These are phyloP conservation scores for Trichoderma afroharzianum DNA, from an alignment of 2,329 filamentous ascomycete genomes.

Conservation along the genomic window DNA sequence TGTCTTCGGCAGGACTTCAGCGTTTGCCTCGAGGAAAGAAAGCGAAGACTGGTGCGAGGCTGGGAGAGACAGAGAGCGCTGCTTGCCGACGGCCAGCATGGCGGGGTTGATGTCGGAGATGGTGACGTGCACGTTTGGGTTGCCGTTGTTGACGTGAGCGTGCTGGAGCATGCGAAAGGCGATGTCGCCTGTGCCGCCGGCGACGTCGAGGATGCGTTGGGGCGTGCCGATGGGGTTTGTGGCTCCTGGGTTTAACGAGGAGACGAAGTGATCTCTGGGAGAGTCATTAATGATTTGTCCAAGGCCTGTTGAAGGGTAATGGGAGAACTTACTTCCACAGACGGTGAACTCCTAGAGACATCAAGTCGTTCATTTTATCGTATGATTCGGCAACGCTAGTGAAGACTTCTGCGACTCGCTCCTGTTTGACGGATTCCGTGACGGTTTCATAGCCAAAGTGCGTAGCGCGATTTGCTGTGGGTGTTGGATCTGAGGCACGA, in stretches of 20 bases:
- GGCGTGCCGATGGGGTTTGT: slow-evolving; percentile 41
- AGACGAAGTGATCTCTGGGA: slow-evolving; percentile 80
- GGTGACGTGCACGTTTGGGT: slow-evolving; percentile 77
- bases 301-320: background rate
- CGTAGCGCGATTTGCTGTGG: slow-evolving; percentile 56
- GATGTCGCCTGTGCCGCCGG: slow-evolving; percentile 95
- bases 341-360: slow-evolving; percentile 95
- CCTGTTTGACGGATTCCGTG: slow-evolving; percentile 70
- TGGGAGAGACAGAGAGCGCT: slow-evolving; percentile 63
- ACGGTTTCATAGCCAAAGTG: slow-evolving; percentile 91
- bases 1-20: slow-evolving; percentile 63
- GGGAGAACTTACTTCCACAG: slow-evolving; percentile 70
- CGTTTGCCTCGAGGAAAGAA: slow-evolving; percentile 84
- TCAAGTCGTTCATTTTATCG: slow-evolving; percentile 98
- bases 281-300: background rate
- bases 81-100: slow-evolving; percentile 86
- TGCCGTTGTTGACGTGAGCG: slow-evolving; percentile 71
- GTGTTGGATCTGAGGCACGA: slow-evolving; percentile 19
- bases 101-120: slow-evolving; percentile 94
- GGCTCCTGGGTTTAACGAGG: slow-evolving; percentile 79
- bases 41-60: slow-evolving; percentile 55
- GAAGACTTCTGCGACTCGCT: slow-evolving; percentile 79
- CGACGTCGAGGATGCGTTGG: slow-evolving; percentile 86
- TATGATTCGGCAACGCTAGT: slow-evolving; percentile 92
- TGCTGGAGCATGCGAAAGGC: slow-evolving; percentile 94